phyloP scores from a whole-genome alignment of 2,329 filamentous ascomycete genomes.

The Bipolaris bicolor region DNA sequence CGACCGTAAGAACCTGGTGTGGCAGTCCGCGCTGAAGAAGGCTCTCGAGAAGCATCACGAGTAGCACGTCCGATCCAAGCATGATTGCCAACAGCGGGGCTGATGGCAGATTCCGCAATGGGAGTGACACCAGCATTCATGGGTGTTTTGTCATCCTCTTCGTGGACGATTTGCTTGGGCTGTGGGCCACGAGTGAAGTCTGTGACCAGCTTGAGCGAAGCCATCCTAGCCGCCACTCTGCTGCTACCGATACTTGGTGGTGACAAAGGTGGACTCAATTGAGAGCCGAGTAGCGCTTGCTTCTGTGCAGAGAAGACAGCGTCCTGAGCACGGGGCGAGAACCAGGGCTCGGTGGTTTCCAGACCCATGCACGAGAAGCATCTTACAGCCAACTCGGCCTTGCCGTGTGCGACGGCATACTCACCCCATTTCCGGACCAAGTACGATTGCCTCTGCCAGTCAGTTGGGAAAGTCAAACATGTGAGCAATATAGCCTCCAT shows the following conservation, averaged over 20 bases:
- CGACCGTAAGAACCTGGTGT: slow-evolving; percentile 69
- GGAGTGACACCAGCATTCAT: slow-evolving; percentile 84
- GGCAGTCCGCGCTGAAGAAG: slow-evolving; percentile 57
- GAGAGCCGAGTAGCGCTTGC: slow-evolving; percentile 58
- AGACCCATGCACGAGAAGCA: slow-evolving; percentile 91
- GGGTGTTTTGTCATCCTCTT: slow-evolving; percentile 69
- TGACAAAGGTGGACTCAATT: slow-evolving; percentile 73
- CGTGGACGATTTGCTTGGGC: slow-evolving; percentile 70
- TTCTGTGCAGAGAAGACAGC: slow-evolving; percentile 63
- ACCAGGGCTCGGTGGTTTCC: slow-evolving; percentile 86
- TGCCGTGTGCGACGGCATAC: slow-evolving; percentile 81
- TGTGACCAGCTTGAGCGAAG: slow-evolving; percentile 88
- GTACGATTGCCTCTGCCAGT: slow-evolving; percentile 90
- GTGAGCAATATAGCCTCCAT: slow-evolving; percentile 93
- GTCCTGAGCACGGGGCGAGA: slow-evolving; percentile 77
- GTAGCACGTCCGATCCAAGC: slow-evolving; percentile 48
- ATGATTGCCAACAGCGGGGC: slow-evolving; percentile 63
- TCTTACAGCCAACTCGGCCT: slow-evolving; percentile 87
- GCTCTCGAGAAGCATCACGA: slow-evolving; percentile 48
- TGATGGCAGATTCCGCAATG: slow-evolving; percentile 72
- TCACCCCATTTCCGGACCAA: slow-evolving; percentile 96
- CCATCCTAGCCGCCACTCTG: slow-evolving; percentile 73
- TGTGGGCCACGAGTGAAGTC: slow-evolving; percentile 67
- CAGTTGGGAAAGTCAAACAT: slow-evolving; percentile 78
- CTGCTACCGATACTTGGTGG: slow-evolving; percentile 66